Conservation (phyloP, 352 stramenopile species). For the Phytophthora crassamura region DNA sequence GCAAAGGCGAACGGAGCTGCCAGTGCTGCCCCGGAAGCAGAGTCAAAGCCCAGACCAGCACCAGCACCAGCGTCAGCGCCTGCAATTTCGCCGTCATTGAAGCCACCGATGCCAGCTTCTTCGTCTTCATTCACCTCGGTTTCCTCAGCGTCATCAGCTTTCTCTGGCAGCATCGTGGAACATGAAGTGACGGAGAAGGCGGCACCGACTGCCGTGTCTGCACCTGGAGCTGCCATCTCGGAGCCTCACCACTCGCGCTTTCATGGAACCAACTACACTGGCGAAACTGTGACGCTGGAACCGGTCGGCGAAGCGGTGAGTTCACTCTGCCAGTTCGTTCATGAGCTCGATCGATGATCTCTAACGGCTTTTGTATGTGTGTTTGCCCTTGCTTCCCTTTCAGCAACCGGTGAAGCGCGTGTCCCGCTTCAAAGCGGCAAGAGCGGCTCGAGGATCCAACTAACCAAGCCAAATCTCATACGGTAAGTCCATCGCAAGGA, state of each 20-base stretch:
- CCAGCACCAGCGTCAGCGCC: slow-evolving; percentile 9
- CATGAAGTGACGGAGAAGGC: slow-evolving; percentile 48
- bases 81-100: slow-evolving; percentile 24
- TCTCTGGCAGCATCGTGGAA: slow-evolving; percentile 80
- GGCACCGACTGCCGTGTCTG: slow-evolving; percentile 8
- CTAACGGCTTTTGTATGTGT: slow-evolving; percentile 8
- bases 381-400: not conserved
- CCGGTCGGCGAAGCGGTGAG: slow-evolving; percentile 80
- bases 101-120: slow-evolving; percentile 20
- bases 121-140: slow-evolving; percentile 15
- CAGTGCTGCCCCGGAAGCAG: slow-evolving; percentile 5
- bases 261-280: slow-evolving; percentile 70
- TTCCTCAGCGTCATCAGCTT: slow-evolving; percentile 54
- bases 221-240: slow-evolving; percentile 19
- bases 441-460: slow-evolving; percentile 37
- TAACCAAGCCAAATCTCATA: slow-evolving; percentile 1
- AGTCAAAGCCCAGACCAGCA: slow-evolving; percentile 16
- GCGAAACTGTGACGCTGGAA: slow-evolving; percentile 72
- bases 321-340: slow-evolving; percentile 2
- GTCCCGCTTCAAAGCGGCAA: slow-evolving; percentile 81
- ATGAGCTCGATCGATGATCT: not conserved
- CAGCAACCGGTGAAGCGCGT: slow-evolving; percentile 88
- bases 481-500: not conserved
- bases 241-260: slow-evolving; percentile 58
- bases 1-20: slow-evolving; percentile 9